Evolutionary conservation across 2,329 filamentous ascomycete species (phyloP).

Genomic region (Lecanicillium sp.): DNA sequence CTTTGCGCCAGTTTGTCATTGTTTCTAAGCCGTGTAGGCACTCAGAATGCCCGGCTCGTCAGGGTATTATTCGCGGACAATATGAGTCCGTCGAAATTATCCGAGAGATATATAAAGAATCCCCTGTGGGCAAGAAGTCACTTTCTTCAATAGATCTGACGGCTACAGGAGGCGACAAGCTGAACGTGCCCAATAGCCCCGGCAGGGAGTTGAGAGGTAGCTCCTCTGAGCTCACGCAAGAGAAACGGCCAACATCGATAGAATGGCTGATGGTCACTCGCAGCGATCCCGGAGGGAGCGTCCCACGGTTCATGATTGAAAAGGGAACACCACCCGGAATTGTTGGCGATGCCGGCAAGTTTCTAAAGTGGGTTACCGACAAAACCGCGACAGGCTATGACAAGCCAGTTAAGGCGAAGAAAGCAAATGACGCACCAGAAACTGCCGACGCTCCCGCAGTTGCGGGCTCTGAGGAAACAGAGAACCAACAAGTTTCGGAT

Average conservation of each 20-base stretch:
- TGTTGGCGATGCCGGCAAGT: slow-evolving; percentile 70
- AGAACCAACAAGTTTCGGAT: slow-evolving; percentile 21
- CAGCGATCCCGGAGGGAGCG: slow-evolving; percentile 80
- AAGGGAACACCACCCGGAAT: slow-evolving; percentile 78
- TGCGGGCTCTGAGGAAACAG: slow-evolving; percentile 14
- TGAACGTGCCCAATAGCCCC: neutral
- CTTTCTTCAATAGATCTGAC: slow-evolving; percentile 23
- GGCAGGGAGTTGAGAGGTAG: slow-evolving; percentile 8
- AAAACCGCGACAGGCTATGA: slow-evolving; percentile 21
- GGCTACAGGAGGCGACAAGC: slow-evolving; percentile 18
- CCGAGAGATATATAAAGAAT: slow-evolving; percentile 62
- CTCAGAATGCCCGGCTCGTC: slow-evolving; percentile 59
- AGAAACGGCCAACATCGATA: slow-evolving; percentile 38
- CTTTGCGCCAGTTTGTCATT: slow-evolving; percentile 70
- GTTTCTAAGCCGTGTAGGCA: slow-evolving; percentile 80
- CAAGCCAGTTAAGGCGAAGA: slow-evolving; percentile 12
- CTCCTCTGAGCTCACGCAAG: slow-evolving; percentile 11
- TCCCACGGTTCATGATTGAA: slow-evolving; percentile 87
- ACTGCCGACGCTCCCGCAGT: neutral
- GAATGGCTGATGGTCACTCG: slow-evolving; percentile 94
- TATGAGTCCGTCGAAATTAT: slow-evolving; percentile 94
- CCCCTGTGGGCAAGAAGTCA: slow-evolving; percentile 25
- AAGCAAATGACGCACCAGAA: neutral
- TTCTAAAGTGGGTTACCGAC: slow-evolving; percentile 62
- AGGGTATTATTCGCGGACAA: slow-evolving; percentile 71